Base-by-base conservation (phyloP, 306 rosid species). In the Pterocarpus macrocarpus region DNA sequence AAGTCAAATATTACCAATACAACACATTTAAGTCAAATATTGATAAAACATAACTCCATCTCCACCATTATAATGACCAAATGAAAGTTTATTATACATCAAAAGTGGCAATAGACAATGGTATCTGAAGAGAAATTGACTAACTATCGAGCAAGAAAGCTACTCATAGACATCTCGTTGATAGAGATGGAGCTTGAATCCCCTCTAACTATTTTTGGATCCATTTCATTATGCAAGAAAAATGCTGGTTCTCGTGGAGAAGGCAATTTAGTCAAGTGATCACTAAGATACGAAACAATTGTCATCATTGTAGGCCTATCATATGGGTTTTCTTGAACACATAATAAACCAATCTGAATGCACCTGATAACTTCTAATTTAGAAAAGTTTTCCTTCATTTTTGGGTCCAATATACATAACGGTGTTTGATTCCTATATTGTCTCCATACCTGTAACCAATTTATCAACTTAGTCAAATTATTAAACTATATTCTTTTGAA, bases 331-430 rank as follows among this genome's bases (percentile, higher is more conserved):
- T 69, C 36, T 43, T 69, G 59, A 45, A 69, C 59, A 69, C 74
- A 69, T 14, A 28, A 45, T 69, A 69, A 69, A 45, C 39, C 58
- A 69, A 69, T 69, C 7, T 45, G 59, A 69, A 47, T 69, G 59
- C 43, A 69, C 15, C 11, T 47, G 1, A 13, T 2, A 0, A 69
- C 41, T 69, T 69, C 59, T 30, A 1, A 8, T 69, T 45, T 39
- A 69, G 22, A 45, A 69, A 32, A 45, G 11, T 47, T 47, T 69
- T 45, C 59, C 12, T 55, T 22, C 0, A 28, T 22, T 12, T 4
- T 28, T 30, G 59, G 39, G 4, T 69, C 73, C 8, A 68, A 1
- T 43, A 68, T 28, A 5, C 16, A 1, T 9, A 68, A 4, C 1
- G 38, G 39, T 28, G 59, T 28, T 45, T 69, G 41, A 44, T 22